Evolutionary conservation across 768 basidiomycete species (phyloP).

Genomic region (Gelatoporia subvermispora): DNA sequence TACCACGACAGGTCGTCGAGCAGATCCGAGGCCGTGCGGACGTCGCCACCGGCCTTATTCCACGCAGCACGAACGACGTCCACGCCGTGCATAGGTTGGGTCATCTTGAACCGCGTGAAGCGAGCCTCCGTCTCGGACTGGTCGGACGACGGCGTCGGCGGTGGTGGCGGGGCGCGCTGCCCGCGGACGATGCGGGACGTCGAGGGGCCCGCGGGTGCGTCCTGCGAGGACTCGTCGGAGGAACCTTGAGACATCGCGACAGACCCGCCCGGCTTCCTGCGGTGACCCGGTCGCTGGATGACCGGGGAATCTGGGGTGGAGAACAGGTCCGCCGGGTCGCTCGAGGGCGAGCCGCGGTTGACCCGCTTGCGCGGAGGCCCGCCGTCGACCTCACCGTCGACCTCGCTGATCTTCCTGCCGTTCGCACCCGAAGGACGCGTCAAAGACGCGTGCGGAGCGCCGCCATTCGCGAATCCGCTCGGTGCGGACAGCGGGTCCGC

Average conservation of each 20-base stretch:
- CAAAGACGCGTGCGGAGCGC: constrained; percentile 47
- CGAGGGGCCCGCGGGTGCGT: constrained; percentile 38
- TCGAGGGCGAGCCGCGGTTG: constrained; percentile 44
- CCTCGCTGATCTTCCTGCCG: constrained; percentile 32
- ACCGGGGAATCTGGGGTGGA: constrained; percentile 51
- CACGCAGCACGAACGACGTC: constrained; percentile 60
- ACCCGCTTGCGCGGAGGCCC: constrained; percentile 71
- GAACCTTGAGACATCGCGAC: constrained; percentile 48
- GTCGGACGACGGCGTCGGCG: constrained; percentile 12
- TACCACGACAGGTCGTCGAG: constrained; percentile 57
- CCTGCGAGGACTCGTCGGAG: constrained; percentile 61
- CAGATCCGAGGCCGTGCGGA: constrained; percentile 52
- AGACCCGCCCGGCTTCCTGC: constrained; percentile 37
- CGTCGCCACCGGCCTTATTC: constrained; percentile 56
- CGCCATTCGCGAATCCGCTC: constrained; percentile 49
- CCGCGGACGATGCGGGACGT: constrained; percentile 54
- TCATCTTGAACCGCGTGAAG: constrained; percentile 59
- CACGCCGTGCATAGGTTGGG: constrained; percentile 45
- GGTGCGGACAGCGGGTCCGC: constrained; percentile 56
- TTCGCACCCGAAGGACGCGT: constrained; percentile 40
- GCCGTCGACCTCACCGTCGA: constrained; percentile 40
- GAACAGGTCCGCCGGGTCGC: constrained; percentile 35
- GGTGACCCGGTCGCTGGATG: constrained; percentile 47
- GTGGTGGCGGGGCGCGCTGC: constrained; percentile 27
- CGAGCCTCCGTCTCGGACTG: constrained; percentile 13